Base-by-base conservation (phyloP, 345 rosid species). In the Eucalyptus albens region DNA sequence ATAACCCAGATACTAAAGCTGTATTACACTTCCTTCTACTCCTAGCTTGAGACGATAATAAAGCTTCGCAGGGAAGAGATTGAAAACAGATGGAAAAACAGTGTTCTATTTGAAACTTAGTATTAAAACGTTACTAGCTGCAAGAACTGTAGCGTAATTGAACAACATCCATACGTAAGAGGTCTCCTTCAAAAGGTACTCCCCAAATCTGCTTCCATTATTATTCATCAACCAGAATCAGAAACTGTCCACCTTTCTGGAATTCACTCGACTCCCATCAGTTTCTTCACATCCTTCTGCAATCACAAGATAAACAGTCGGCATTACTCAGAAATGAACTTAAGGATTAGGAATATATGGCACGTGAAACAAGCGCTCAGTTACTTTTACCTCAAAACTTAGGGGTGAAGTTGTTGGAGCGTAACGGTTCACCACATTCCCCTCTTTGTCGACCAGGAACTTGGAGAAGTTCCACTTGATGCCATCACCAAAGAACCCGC, bases 201-300 rank as follows among this genome's bases (percentile, higher is more conserved):
- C 47, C 47, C 82, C 82, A 33, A 33, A 42, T 33, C 82, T 33
- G 29, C 47, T 40, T 40, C 47, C 15, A 7, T 77, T 21, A 86
- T 86, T 51, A 6, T 86, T 56, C 4, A 31, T 56, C 42, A 86
- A 86, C 88, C n/a, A 56, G 47, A 33, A 45, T 51, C 47, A 86
- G 40, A 50, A 15, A 86, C 40, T 1, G 7, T 86, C 87, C 40
- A 15, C 24, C 17, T 8, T 53, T 87, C 33, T n/a, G 86, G 53
- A 72, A 86, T 42, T 90, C 86, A 92, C 49, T 86, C 88, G 50
- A 91, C 90, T 88, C 93, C 96, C 91, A 97, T 33, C 85, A 94
- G 94, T 88, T 96, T 95, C 96, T 97, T 96, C 89, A 97, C 50
- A 90, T 95, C 93, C 90, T 97, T 95, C 99, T 97, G 97, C 93